These are phyloP conservation scores for Cyclotella cryptica DNA, from an alignment of 108 stramenopile species.

Conservation along the genomic window DNA sequence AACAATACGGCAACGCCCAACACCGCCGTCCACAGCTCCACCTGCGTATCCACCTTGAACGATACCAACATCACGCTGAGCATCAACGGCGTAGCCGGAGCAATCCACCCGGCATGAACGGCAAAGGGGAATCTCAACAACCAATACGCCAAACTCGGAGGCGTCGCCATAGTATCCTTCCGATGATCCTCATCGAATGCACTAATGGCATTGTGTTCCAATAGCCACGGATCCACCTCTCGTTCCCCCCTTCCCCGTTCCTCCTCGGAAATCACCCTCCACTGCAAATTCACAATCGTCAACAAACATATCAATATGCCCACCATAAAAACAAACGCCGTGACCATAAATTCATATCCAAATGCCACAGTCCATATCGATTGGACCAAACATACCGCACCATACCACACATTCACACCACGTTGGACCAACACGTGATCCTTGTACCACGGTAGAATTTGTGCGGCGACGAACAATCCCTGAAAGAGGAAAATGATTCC, in stretches of 20 bases:
- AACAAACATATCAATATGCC: constrained; percentile 19
- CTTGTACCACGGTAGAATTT: constrained; percentile 42
- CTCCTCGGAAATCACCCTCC: constrained; percentile 1
- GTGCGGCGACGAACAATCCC: constrained; percentile 68
- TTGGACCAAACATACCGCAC: constrained; percentile 31
- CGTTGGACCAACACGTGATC: constrained; percentile 28
- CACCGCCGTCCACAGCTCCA: constrained; percentile 35
- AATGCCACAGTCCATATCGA: constrained; percentile 30
- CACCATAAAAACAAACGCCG: constrained; percentile 25
- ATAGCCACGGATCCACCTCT: neutral
- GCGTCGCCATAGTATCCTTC: constrained; percentile 7
- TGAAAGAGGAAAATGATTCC: constrained; percentile 76
- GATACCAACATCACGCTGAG: constrained; percentile 33
- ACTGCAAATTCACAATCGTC: constrained; percentile 29
- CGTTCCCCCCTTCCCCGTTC: constrained; percentile 6
- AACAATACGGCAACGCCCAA: constrained; percentile 34
- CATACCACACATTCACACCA: constrained; percentile 21
- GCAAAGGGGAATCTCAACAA: constrained; percentile 50
- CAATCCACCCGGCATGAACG: constrained; percentile 47
- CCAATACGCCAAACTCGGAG: constrained; percentile 36
- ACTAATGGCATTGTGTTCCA: neutral
- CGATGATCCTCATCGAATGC: neutral
- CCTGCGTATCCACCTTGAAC: neutral
- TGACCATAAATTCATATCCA: constrained; percentile 35
- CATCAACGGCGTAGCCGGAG: constrained; percentile 39